Base-by-base conservation (phyloP, 148 eudicot species). In the Camellia japonica region DNA sequence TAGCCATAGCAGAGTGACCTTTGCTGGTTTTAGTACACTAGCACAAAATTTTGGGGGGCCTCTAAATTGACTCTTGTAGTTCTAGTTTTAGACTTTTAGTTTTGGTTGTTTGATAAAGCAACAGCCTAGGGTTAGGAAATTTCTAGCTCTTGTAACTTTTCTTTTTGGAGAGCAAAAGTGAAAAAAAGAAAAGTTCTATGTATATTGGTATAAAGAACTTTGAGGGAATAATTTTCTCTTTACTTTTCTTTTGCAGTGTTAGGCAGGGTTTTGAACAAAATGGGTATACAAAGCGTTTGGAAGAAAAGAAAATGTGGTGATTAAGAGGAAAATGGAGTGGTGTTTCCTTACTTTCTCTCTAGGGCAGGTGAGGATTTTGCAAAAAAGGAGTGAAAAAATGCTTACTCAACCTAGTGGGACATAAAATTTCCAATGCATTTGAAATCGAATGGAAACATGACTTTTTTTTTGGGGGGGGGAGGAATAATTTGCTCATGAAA, bases 21-120 rank as follows among this genome's bases (percentile, higher is more conserved):
- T 54, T 72, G 61, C 43, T 54, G 75, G 60, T 20, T 46, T 8
- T 72, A 20, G 75, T 61, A 72, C 5, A 72, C 61, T 72, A 5
- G 38, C 41, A 14, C 19, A 58, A 12, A 54, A 52, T 5, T 47
- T 47, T 10, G 75, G 61, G 75, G 61, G n/a, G 15, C 75, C 43
- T 52, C 75, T 19, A 49, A 52, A 15, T 71, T 18, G 16, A 20
- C 30, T 44, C 42, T 76, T 11, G 5, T 46, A 14, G 30, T n/a
- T 19, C 44, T 62, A 12, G 41, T 76, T 62, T 20, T 49, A 14
- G 54, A 47, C 44, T 76, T 76, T 63, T 61, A 19, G 54, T 61
- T 75, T 30, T 68, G 78, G 68, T 44, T 42, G 70, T 20, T 62
- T 63, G 70, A 49, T 76, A 76, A 76, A 76, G 69, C 52, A 19